A percentile compares a stretch with the other conserved stretches of the same genome.
phyloP scores from a whole-genome alignment of 225 moss, liverwort and hornwort genomes.

The Antitrichia curtipendula region DNA sequence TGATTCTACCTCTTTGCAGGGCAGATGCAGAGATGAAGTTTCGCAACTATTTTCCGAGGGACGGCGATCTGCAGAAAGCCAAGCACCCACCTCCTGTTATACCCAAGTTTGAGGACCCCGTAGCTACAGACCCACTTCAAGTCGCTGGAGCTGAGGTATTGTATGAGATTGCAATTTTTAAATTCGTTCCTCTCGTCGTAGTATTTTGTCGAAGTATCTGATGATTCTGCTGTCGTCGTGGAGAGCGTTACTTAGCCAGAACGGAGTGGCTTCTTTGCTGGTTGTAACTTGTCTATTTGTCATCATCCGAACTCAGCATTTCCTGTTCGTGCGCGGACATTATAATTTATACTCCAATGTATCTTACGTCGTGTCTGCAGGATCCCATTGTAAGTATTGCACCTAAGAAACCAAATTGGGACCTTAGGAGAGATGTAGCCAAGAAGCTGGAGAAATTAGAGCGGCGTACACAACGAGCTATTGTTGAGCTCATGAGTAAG shows the following conservation, averaged over 20 bases:
- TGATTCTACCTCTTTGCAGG: not conserved
- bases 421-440: slow-evolving; percentile 86
- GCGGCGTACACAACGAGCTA: slow-evolving; percentile 80
- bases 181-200: not conserved
- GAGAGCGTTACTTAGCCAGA: not conserved
- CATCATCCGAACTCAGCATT: not conserved
- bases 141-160: slow-evolving; percentile 49
- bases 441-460: slow-evolving; percentile 96
- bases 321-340: not conserved
- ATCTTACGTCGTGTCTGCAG: slow-evolving; percentile 11
- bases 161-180: not conserved
- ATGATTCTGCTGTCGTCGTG: not conserved
- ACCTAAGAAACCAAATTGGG: slow-evolving; percentile 99
- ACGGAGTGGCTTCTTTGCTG: not conserved
- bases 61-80: slow-evolving; percentile 65
- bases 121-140: slow-evolving; percentile 47
- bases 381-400: slow-evolving; percentile 96
- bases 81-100: slow-evolving; percentile 69
- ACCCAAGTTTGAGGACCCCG: slow-evolving; percentile 88
- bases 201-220: not conserved
- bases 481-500: slow-evolving; percentile 93
- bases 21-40: slow-evolving; percentile 56
- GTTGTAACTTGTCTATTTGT: not conserved
- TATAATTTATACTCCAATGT: not conserved
- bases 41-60: slow-evolving; percentile 91